Evolutionary conservation across 208 protist genomes (phyloP).

Genomic region (Leishmania amazonensis): DNA sequence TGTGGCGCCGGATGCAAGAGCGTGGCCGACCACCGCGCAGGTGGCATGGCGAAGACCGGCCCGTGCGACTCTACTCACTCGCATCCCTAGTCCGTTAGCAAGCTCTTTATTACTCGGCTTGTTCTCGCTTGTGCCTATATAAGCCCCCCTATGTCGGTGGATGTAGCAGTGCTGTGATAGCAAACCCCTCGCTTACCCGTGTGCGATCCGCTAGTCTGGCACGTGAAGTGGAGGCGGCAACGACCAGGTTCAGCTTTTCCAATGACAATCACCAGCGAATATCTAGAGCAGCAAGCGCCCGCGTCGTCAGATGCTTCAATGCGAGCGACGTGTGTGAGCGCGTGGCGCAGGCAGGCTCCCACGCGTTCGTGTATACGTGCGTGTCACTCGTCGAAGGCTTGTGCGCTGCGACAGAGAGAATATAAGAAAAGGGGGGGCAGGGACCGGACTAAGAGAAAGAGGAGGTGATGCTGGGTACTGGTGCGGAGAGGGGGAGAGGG

Average conservation of each 20-base stretch:
- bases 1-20: slow-evolving; percentile 13
- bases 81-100: slow-evolving; percentile 16
- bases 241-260: neutral
- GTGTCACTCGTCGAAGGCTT: neutral
- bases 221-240: neutral
- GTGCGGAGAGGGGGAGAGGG: too few relatives aligned
- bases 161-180: neutral
- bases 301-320: neutral
- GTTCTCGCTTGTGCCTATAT: neutral
- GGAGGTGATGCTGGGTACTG: neutral
- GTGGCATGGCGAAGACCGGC: slow-evolving; percentile 26
- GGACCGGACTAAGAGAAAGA: neutral
- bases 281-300: neutral
- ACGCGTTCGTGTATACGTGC: neutral
- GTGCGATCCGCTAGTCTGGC: neutral
- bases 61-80: slow-evolving; percentile 7
- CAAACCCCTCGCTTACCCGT: neutral
- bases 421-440: neutral
- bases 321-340: neutral
- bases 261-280: neutral
- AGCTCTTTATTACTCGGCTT: neutral
- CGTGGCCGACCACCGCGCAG: neutral
- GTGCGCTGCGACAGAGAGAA: neutral
- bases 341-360: neutral
- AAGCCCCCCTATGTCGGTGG: neutral